Conservation (phyloP, 2,329 filamentous ascomycete species). For the Xylariaceae sp. region DNA sequence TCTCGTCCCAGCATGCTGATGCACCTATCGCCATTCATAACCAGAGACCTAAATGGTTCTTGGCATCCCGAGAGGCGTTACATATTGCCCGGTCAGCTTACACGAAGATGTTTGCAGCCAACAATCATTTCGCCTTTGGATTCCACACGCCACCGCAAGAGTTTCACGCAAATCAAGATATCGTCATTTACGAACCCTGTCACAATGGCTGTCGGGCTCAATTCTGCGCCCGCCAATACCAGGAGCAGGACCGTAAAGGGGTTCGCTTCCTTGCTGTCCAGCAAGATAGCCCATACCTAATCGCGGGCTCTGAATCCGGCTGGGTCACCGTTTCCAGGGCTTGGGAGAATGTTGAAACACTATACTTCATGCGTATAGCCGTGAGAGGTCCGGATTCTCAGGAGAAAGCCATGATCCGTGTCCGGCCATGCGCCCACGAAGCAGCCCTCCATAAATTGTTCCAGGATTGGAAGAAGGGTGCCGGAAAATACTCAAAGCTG, state of each 20-base stretch:
- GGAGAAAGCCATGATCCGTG: conserved; percentile 26
- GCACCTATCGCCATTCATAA: conserved; percentile 18
- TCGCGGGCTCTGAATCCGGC: conserved; percentile 13
- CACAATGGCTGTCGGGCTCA: conserved; percentile 23
- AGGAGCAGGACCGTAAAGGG: conserved; percentile 17
- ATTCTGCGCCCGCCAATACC: conserved; percentile 26
- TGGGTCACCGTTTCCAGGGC: conserved; percentile 24
- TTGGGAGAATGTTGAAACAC: conserved; percentile 26
- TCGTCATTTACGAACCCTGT: conserved; percentile 28
- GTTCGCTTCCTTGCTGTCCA: conserved; percentile 25
- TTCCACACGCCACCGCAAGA: conserved; percentile 11
- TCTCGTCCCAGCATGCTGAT: conserved; percentile 6
- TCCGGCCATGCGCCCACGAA: conserved; percentile 18
- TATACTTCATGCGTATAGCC: conserved; percentile 25
- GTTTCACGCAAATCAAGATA: conserved; percentile 20
- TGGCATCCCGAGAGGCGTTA: conserved; percentile 14
- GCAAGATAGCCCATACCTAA: conserved; percentile 20
- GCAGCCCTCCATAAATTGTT: conserved; percentile 17
- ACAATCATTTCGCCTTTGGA: background rate
- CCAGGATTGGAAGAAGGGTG: conserved; percentile 25
- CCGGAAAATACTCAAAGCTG: conserved; percentile 14
- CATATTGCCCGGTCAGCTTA: conserved; percentile 19
- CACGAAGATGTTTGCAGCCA: conserved; percentile 17
- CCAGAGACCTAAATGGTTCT: conserved; percentile 22
- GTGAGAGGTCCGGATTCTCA: conserved; percentile 17